Percentiles rank a stretch among this genome's conserved stretches.
Conservation (phyloP, 2,329 filamentous ascomycete genomes). For the Trichoderma brevicompactum region DNA sequence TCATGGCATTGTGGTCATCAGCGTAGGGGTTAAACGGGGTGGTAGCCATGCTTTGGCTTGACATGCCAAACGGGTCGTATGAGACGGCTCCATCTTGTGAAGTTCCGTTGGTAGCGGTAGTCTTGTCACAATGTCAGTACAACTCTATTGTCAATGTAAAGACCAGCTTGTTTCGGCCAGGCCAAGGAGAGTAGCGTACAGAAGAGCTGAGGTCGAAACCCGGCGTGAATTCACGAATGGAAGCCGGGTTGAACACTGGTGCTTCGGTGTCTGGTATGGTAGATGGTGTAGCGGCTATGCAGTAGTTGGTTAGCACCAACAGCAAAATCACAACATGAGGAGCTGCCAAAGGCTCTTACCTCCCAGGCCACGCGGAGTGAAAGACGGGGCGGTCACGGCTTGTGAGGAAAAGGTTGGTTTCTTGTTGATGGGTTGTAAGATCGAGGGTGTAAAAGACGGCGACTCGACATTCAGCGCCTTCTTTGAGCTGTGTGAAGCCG, state of each 20-base stretch:
- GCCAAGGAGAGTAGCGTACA: conserved; percentile 41
- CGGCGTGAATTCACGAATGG: conserved; percentile 64
- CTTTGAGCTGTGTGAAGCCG: conserved; percentile 53
- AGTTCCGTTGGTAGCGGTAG: conserved; percentile 51
- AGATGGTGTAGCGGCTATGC: conserved; percentile 44
- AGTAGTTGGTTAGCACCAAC: not conserved
- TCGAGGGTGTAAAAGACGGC: conserved; percentile 84
- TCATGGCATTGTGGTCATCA: conserved; percentile 67
- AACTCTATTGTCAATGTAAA: not conserved
- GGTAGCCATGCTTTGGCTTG: conserved; percentile 54
- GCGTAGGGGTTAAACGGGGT: conserved; percentile 76
- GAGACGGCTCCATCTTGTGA: conserved; percentile 48
- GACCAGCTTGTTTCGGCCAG: not conserved
- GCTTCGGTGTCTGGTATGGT: conserved; percentile 50
- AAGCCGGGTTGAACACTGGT: conserved; percentile 58
- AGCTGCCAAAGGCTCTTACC: conserved; percentile 37
- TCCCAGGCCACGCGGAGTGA: conserved; percentile 70
- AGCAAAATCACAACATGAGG: not conserved
- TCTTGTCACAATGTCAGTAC: conserved; percentile 35
- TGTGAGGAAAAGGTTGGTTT: conserved; percentile 84
- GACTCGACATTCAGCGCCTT: conserved; percentile 94
- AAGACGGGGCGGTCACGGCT: conserved; percentile 84
- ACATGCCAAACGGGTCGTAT: conserved; percentile 69
- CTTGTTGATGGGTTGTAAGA: conserved; percentile 56
- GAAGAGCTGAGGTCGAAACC: conserved; percentile 57